Base-by-base conservation (phyloP, 192 early-diverging fungal species). In the Linnemannia schmuckeri region DNA sequence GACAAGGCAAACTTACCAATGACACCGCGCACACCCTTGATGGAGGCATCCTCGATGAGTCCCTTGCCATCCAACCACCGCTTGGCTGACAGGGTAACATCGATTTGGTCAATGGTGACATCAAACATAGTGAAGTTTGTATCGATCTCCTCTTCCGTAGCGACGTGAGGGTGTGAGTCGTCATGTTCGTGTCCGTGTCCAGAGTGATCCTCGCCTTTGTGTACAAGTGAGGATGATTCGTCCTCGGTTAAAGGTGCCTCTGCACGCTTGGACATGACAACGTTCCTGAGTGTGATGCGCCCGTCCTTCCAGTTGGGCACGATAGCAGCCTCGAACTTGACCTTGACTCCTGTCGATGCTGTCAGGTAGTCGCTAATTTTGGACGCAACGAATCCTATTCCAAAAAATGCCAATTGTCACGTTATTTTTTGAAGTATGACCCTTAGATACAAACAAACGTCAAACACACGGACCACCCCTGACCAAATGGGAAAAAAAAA, bases 231-330 rank as follows among this genome's bases (percentile, higher is more conserved):
- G 12, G 61, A 66, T 27, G 61, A 66, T 15, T 27, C 27, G 30
- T 24, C 15, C 12, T 47, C 55, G 22, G 12, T 15, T 2, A 10
- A 8, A 15, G 63, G 82, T 24, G 55, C 46, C 54, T 76, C 85
- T 66, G 55, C 79, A 15, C 75, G 87, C 54, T 86, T 86, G 37
- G 84, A 86, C 84, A 86, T 86, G 75, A 86, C 79, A 0, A 99
- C 97, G 87, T 99, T 99, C 44, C 92, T 94, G 22, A 99, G 90
- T 17, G 94, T 90, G 71, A 99, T 97, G 12, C 93, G 92, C 15
- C 98, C 98, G 30, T 94, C 93, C 61, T 95, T 92, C 98, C 98
- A 99, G 44, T 95, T 94, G 0, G 98, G 98, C 8, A 96, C 93
- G 72, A 98, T 97, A 6, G 96, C 97, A 6, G 96, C 95, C 70